A percentile compares a stretch with the other conserved stretches of the same genome.
Conservation (phyloP, 2,329 filamentous ascomycete genomes). For the Exophiala mesophila region DNA sequence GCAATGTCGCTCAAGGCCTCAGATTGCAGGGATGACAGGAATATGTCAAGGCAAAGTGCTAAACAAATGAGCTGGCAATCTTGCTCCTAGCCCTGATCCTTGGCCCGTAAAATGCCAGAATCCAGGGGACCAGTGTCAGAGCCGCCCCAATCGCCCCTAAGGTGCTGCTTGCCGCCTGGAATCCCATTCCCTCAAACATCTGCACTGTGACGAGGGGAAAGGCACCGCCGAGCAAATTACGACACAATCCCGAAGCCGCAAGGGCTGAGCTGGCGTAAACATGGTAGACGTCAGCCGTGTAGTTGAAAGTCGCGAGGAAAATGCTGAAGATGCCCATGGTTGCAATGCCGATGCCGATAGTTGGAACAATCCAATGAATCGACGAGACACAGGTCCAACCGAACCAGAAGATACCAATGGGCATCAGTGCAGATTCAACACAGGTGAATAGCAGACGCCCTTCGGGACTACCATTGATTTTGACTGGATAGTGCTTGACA, state of each 20-base stretch:
- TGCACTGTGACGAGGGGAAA: conserved; percentile 72
- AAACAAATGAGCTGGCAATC: conserved; percentile 51
- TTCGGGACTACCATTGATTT: conserved; percentile 56
- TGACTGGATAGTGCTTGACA: conserved; percentile 28
- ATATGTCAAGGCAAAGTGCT: too few species aligned
- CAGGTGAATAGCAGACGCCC: conserved; percentile 78
- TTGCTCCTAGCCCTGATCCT: conserved; percentile 69
- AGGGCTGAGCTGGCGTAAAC: conserved; percentile 79
- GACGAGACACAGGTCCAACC: conserved; percentile 58
- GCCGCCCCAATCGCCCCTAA: conserved; percentile 64
- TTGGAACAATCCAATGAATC: conserved; percentile 68
- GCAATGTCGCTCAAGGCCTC: too few species aligned
- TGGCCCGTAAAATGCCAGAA: conserved; percentile 72
- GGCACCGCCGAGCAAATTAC: conserved; percentile 74
- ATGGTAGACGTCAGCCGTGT: conserved; percentile 82
- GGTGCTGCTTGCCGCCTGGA: conserved; percentile 65
- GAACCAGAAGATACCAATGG: conserved; percentile 74
- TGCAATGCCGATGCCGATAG: conserved; percentile 64
- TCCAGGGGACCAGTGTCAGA: conserved; percentile 77
- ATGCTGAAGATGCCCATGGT: conserved; percentile 84
- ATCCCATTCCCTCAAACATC: conserved; percentile 69
- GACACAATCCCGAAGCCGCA: conserved; percentile 81
- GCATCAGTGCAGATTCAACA: conserved; percentile 68
- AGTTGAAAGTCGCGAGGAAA: conserved; percentile 87
- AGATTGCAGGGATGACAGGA: too few species aligned